A percentile compares a stretch with the other conserved stretches of the same genome.
Conservation (phyloP, 140 eudicot species). For the Oenanthe javanica region DNA sequence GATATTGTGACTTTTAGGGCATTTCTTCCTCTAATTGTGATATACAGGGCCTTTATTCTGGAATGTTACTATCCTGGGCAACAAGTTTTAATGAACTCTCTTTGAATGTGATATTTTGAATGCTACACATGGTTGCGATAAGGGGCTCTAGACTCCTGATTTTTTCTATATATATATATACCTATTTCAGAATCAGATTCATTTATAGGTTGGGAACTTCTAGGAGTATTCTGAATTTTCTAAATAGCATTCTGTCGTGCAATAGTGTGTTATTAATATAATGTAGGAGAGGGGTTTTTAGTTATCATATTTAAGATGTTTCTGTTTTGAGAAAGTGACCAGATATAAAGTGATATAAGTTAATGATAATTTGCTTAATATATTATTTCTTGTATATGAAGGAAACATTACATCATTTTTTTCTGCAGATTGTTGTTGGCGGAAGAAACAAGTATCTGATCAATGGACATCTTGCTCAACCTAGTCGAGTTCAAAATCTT, state of each 20-base stretch:
- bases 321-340: background rate
- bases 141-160: background rate
- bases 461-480: slow-evolving; percentile 98
- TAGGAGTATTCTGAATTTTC: background rate
- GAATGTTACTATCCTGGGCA: background rate
- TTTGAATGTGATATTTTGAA: background rate
- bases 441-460: slow-evolving; percentile 97
- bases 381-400: background rate
- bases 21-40: too few relatives aligned
- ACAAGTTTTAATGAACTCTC: background rate
- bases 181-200: background rate
- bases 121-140: background rate
- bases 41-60: too few relatives aligned
- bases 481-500: slow-evolving; percentile 95
- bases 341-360: background rate
- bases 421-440: slow-evolving; percentile 90
- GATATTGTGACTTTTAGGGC: too few relatives aligned
- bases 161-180: too few relatives aligned
- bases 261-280: background rate
- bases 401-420: background rate
- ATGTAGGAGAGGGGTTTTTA: background rate
- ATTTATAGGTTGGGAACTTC: background rate
- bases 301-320: background rate
- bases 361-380: background rate
- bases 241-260: background rate